A percentile compares a stretch with the other conserved stretches of the same genome.
Conservation (phyloP, 2,329 filamentous ascomycete genomes). For the Microdochium trichocladiopsis region DNA sequence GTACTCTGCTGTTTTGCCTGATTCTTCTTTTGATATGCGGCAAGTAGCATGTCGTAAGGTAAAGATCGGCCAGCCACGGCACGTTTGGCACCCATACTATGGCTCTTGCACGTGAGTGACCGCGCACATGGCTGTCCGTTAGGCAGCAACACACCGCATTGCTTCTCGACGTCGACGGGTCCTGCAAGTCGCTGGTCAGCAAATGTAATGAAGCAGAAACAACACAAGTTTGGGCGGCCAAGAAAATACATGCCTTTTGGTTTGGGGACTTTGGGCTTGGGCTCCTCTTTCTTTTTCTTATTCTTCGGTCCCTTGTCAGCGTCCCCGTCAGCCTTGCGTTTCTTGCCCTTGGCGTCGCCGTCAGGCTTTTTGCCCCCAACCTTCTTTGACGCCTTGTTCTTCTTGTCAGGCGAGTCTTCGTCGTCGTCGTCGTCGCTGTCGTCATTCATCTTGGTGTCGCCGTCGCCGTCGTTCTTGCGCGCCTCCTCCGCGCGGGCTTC, state of each 20-base stretch:
- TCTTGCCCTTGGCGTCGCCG: conserved; percentile 65
- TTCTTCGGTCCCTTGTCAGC: conserved; percentile 77
- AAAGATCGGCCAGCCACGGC: conserved; percentile 79
- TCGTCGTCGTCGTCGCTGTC: conserved; percentile 43
- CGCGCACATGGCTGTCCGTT: conserved; percentile 84
- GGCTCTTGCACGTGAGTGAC: conserved; percentile 88
- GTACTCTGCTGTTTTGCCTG: conserved; percentile 95
- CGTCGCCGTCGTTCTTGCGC: conserved; percentile 41
- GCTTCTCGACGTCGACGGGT: conserved; percentile 87
- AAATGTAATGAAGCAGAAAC: neutral
- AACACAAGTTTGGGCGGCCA: too few species aligned
- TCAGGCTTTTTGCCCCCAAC: conserved; percentile 57
- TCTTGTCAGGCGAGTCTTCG: conserved; percentile 32
- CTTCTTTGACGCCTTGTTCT: conserved; percentile 48
- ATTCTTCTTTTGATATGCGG: conserved; percentile 93
- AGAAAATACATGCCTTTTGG: conserved; percentile 57
- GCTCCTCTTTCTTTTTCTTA: conserved; percentile 94
- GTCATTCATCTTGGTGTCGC: conserved; percentile 26
- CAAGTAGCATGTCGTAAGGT: conserved; percentile 87
- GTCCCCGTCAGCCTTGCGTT: conserved; percentile 68
- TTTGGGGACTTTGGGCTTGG: conserved; percentile 75
- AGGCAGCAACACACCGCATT: conserved; percentile 80
- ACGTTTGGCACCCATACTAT: conserved; percentile 90
- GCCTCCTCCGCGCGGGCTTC: conserved; percentile 51
- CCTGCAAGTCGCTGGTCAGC: conserved; percentile 31